A percentile compares a stretch with the other conserved stretches of the same genome.
phyloP scores from a whole-genome alignment of 2,329 filamentous ascomycete species.

The Aotearoamyces nothofagi region DNA sequence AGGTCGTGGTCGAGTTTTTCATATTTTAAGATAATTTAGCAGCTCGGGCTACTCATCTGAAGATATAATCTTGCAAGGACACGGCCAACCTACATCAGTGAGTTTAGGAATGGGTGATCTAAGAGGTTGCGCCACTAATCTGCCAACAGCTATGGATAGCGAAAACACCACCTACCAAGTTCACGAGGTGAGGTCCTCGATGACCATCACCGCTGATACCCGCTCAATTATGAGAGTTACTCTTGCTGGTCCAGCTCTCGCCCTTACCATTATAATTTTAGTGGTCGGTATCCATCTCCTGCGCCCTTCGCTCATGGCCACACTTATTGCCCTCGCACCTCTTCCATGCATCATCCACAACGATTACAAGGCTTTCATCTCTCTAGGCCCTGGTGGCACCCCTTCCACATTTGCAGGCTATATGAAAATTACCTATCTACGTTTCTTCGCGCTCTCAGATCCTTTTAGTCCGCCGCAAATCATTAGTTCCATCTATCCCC shows the following conservation, averaged over 20 bases:
- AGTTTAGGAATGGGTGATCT: too few species aligned
- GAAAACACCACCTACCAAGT: neutral
- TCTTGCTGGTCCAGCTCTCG: conserved; percentile 13
- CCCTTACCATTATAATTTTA: conserved; percentile 34
- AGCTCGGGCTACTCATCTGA: too few species aligned
- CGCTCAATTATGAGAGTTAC: conserved; percentile 15
- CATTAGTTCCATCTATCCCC: conserved; percentile 33
- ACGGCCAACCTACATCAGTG: too few species aligned
- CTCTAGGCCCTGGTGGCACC: conserved; percentile 67
- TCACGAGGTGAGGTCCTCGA: neutral
- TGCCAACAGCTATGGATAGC: neutral
- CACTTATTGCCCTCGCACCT: conserved; percentile 34
- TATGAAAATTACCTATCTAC: conserved; percentile 55
- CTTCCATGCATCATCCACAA: conserved; percentile 36
- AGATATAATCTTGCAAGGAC: too few species aligned
- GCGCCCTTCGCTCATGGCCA: conserved; percentile 29
- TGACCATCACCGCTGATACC: conserved; percentile 8
- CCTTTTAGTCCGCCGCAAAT: conserved; percentile 45
- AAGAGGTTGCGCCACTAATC: too few species aligned
- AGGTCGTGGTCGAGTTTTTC: too few species aligned
- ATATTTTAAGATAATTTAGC: too few species aligned
- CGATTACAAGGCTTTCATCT: conserved; percentile 64
- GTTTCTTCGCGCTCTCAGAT: conserved; percentile 55
- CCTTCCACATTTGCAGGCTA: conserved; percentile 62
- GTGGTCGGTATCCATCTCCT: conserved; percentile 36